These are phyloP conservation scores for Trichoderma sp. DNA, from an alignment of 2,329 filamentous ascomycete genomes.

Conservation along the genomic window DNA sequence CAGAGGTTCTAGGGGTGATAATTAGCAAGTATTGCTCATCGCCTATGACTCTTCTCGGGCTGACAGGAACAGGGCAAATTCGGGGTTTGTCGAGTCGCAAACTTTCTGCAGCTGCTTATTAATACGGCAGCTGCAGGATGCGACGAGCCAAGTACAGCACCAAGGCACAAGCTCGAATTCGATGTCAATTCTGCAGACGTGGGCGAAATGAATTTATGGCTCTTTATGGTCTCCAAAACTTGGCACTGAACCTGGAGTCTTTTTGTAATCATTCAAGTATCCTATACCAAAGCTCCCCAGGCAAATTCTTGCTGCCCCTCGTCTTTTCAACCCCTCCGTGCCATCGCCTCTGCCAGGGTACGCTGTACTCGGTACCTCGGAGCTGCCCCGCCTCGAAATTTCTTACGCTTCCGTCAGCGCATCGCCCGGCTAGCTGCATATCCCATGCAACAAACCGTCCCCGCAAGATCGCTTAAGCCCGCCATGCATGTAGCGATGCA, in stretches of 20 bases:
- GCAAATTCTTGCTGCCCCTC: neutral
- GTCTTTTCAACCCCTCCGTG: neutral
- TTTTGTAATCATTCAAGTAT: neutral
- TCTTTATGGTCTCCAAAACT: neutral
- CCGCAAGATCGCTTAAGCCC: conserved; percentile 29
- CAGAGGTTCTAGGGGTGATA: neutral
- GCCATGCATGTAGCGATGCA: conserved; percentile 32
- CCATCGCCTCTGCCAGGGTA: neutral
- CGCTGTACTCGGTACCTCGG: neutral
- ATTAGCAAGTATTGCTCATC: conserved; percentile 4
- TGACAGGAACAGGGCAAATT: neutral
- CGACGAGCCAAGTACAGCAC: neutral
- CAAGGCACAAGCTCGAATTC: neutral
- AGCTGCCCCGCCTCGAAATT: conserved; percentile 28
- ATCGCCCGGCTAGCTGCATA: conserved; percentile 28
- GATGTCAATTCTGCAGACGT: neutral
- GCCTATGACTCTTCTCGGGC: conserved; percentile 11
- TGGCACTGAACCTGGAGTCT: too few relatives aligned
- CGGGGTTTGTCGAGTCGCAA: neutral
- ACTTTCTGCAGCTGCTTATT: conserved; percentile 1
- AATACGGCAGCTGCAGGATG: neutral
- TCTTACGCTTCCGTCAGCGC: conserved; percentile 23
- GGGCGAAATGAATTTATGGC: neutral
- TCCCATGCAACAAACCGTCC: conserved; percentile 28
- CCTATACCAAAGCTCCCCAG: neutral